Base-by-base conservation (phyloP, 164 flowering plant species). In the Litsea cubeba region DNA sequence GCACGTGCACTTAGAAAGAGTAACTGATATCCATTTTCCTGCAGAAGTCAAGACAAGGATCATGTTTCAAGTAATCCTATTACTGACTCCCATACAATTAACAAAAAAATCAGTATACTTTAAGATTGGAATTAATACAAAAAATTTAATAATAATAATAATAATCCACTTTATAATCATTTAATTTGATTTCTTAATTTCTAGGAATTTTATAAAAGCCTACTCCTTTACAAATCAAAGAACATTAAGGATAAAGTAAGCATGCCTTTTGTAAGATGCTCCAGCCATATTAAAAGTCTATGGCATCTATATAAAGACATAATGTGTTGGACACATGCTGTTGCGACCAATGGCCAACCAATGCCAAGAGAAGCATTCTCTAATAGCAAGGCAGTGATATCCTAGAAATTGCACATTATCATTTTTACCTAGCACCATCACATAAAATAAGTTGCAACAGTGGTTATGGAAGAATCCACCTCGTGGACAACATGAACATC, bases 1-100 rank as follows among this genome's bases (percentile, higher is more conserved):
- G 99, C 83, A 63, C 99, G 97, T 68, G 99, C 99, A 85, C 99
- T 96, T 5, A 96, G 91, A 75, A 93, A 96, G 76, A 96, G 91
- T 76, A 96, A 64, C 70, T 96, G 90, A 83, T 93, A 96, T 25
- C 98, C 99, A 83, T 96, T 96, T 81, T 93, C 96, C 98, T 93
- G 89, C 75, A 84, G 81, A 22, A 67, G 28, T 62, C 69, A 28
- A 69, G 71, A 26, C 30, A 10, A 12, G 5, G 11, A 62, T 32
- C 51, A 70, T 23, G 22, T 58, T n/a, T 68, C 57, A 17, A n/a
- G 22, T 5, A 68, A n/a, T 22, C 62, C 25, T 17, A 12, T 70
- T 32, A 70, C n/a, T 24, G 35, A 8, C n/a, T 50, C 35, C 8
- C 30, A 50, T 50, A 51, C 62, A 2, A 28, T 17, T 12, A 63